Base-by-base conservation (phyloP, 495 filamentous ascomycete genomes). In the Penicillium cosmopolitanum region DNA sequence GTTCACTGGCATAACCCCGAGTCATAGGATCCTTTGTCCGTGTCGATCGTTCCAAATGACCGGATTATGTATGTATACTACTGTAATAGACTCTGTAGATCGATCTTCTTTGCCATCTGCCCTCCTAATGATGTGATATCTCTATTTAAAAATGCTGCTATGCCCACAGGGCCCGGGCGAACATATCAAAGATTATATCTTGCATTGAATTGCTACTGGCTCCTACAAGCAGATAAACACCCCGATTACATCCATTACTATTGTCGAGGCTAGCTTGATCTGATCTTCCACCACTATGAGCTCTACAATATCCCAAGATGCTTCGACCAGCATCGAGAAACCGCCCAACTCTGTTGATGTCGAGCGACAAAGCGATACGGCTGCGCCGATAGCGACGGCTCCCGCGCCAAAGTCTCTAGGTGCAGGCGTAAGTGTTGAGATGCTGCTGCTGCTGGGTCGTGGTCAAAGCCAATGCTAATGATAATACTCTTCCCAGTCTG, bases 401-500 rank as follows among this genome's bases (percentile, higher is more conserved):
- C 62, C 62, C 18, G 7, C 48, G 25, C 62, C 64, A 18, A 69
- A 61, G 34, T 63, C 62, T 15, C 50, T 72, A 8, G 64, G 69
- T 6, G 64, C 66, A 58, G 69, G 69, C 12, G 66, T 72, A 63
- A 55, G 69, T 62, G 9, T 38, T 7, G 18, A 34, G 43, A 54
- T 52, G 40, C 57, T 38, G 50, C 28, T 31, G 28, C 28, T 31
- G 6, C 28, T 31, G 0, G 4, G 23, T 3, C 28, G 6, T 9
- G 5, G 8, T 31, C 4, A 8, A 31, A 31, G 1, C 4, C 8
- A 31, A 31, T 9, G 28, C 28, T 3, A 23, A 23, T 23, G 23
- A 3, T 23, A 31, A 31, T 31, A 0, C 28, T n/a, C 40, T 25
- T 44, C 36, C 15, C 43, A 73, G 74, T 80, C 77, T 19, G 79